A percentile compares a stretch with the other conserved stretches of the same genome.
Conservation (phyloP, 2,329 filamentous ascomycete genomes). For the Aspergillus nomiae region DNA sequence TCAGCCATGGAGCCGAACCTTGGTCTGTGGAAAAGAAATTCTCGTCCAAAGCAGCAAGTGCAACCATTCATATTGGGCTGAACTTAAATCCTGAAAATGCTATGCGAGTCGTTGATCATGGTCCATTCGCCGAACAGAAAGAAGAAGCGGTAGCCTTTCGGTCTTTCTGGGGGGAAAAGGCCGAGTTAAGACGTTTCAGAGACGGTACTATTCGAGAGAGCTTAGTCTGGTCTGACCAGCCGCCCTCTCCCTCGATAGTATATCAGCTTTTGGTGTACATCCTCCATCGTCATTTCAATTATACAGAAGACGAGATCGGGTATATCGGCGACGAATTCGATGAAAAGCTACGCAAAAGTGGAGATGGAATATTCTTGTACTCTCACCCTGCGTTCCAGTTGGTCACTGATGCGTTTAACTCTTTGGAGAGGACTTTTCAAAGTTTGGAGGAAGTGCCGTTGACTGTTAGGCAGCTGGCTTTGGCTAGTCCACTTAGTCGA, state of each 20-base stretch:
- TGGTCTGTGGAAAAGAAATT: constrained; percentile 54
- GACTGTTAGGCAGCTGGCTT: constrained; percentile 77
- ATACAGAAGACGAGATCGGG: constrained; percentile 56
- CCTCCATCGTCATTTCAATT: constrained; percentile 68
- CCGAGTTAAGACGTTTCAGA: constrained; percentile 90
- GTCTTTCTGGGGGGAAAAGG: constrained; percentile 91
- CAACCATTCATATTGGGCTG: constrained; percentile 63
- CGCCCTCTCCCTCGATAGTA: constrained; percentile 64
- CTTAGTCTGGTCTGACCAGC: constrained; percentile 75
- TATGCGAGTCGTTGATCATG: constrained; percentile 79
- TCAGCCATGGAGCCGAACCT: constrained; percentile 38
- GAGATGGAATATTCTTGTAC: constrained; percentile 46
- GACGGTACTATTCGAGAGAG: constrained; percentile 93
- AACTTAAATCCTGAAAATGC: constrained; percentile 73
- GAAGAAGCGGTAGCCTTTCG: constrained; percentile 79
- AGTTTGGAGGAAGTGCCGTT: constrained; percentile 80
- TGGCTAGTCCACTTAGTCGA: constrained; percentile 71
- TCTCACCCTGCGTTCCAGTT: constrained; percentile 61
- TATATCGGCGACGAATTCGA: constrained; percentile 57
- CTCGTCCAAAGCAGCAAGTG: constrained; percentile 27
- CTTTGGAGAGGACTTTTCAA: constrained; percentile 75
- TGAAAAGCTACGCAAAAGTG: constrained; percentile 31
- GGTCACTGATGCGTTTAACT: constrained; percentile 69
- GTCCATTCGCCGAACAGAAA: constrained; percentile 82
- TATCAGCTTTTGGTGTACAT: constrained; percentile 78